Evolutionary conservation across 1,139 yeast species (phyloP), one percentile per base, ranked within the genome.

Genomic region (Kazachstania sp.): DNA sequence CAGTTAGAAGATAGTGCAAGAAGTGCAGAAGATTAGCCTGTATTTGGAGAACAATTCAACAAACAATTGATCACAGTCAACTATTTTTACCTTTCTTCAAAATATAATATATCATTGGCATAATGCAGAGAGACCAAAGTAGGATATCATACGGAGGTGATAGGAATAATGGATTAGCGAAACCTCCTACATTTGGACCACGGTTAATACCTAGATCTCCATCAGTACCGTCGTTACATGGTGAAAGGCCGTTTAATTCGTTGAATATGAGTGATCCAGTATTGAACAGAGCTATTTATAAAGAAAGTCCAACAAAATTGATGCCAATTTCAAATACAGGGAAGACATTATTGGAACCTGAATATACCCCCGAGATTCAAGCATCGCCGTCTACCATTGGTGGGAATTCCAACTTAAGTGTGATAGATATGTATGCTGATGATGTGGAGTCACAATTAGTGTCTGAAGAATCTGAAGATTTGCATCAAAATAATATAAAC

Each of bases 191-290:
- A 13, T 15, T 37, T 3, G 28, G 15, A 13, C 42, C 43, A 11
- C 18, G 26, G 16, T 6, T 23, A 15, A 32, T 35, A 41, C 37
- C 46, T 37, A 55, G 54, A 45, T 61, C 65, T 15, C 64, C 65
- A 7, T 61, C 65, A 9, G 60, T 59, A 18, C 67, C 65, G 2
- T 55, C 59, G 45, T 54, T 62, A 45, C 60, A 54, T 37, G 54
- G 41, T 12, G 51, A 31, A 37, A 45, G 19, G 39, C 26, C 23
- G 3, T 31, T 32, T 13, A 36, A 39, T 39, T 15, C 37, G 20
- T 28, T 35, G 9, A 44, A 39, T 35, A 16, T 8, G 16, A 44
- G 46, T 34, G 46, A 38, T 31, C 46, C 42, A 9, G 15, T 23
- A n/a, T 30, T 43, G 9, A 41, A 41, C 26, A 32, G 39, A 19